Evolutionary conservation across 139 green algal genomes (phyloP).

Genomic region (Picochlorum costavermella): DNA sequence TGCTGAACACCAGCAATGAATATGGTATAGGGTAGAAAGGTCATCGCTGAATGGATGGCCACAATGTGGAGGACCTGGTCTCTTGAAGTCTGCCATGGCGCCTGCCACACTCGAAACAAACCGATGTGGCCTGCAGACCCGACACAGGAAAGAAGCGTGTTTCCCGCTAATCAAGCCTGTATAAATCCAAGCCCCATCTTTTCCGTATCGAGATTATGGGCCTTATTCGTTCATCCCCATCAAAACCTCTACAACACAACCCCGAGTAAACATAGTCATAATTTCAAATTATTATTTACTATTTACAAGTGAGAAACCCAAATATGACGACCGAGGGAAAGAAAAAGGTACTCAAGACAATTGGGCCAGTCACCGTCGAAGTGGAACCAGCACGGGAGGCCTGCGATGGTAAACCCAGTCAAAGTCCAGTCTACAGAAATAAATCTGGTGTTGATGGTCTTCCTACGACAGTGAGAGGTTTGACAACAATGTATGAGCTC

Average conservation of each 20-base stretch:
- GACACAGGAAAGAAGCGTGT: too few relatives aligned
- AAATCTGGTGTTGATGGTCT: neutral
- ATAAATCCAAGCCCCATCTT: too few relatives aligned
- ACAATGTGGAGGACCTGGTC: neutral
- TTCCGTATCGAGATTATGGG: too few relatives aligned
- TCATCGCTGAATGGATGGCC: neutral
- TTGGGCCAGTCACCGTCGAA: slow-evolving; percentile 6
- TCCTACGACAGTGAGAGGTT: slow-evolving; percentile 6
- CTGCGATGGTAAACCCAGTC: slow-evolving; percentile 2
- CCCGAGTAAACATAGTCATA: too few relatives aligned
- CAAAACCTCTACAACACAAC: too few relatives aligned
- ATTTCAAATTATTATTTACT: too few relatives aligned
- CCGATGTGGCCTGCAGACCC: too few relatives aligned
- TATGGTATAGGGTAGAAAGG: slow-evolving; percentile 12
- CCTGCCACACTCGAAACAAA: too few relatives aligned
- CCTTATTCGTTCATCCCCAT: too few relatives aligned
- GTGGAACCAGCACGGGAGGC: neutral
- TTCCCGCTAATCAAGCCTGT: too few relatives aligned
- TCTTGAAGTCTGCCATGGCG: neutral
- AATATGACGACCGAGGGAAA: too few relatives aligned
- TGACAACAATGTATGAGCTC: slow-evolving; percentile 64
- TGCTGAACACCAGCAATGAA: neutral
- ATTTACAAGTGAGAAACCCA: too few relatives aligned
- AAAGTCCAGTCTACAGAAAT: slow-evolving; percentile 8
- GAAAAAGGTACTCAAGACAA: neutral